Conservation (phyloP, 129 eudicot species). For the Daucus carota region DNA sequence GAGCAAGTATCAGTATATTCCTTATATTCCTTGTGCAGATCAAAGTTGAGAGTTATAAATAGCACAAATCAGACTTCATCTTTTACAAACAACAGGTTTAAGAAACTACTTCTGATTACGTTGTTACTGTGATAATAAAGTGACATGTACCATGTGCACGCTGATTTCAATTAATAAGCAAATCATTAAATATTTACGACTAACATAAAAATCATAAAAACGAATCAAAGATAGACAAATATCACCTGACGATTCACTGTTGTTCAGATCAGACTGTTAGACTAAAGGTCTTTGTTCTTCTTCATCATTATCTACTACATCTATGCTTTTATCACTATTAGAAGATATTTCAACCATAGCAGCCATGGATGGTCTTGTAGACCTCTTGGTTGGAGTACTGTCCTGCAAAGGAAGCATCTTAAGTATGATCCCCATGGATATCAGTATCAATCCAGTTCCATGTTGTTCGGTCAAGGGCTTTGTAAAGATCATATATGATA, state of each 20-base stretch:
- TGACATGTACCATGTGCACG: background rate
- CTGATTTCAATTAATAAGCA: background rate
- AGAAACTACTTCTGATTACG: background rate
- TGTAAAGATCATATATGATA: constrained; percentile 70
- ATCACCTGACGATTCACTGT: background rate
- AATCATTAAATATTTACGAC: background rate
- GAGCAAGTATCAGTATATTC: background rate
- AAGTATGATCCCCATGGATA: constrained; percentile 60
- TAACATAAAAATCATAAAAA: background rate
- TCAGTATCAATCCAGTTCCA: constrained; percentile 58
- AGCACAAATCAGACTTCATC: too few relatives aligned
- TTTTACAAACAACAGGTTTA: background rate
- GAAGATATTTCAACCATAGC: constrained; percentile 16
- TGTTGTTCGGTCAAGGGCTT: constrained; percentile 76
- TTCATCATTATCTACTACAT: constrained; percentile 18
- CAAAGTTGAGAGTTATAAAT: background rate
- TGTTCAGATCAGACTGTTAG: constrained; percentile 4
- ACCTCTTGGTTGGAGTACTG: constrained; percentile 23
- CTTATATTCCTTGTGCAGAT: background rate
- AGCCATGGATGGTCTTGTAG: constrained; percentile 4
- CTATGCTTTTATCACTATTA: constrained; percentile 15
- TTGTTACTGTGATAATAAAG: background rate
- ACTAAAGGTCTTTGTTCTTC: constrained; percentile 48
- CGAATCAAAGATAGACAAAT: background rate
- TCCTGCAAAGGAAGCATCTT: constrained; percentile 50